Base-by-base conservation (phyloP, 306 rosid genomes). In the Gillenia trifoliata region DNA sequence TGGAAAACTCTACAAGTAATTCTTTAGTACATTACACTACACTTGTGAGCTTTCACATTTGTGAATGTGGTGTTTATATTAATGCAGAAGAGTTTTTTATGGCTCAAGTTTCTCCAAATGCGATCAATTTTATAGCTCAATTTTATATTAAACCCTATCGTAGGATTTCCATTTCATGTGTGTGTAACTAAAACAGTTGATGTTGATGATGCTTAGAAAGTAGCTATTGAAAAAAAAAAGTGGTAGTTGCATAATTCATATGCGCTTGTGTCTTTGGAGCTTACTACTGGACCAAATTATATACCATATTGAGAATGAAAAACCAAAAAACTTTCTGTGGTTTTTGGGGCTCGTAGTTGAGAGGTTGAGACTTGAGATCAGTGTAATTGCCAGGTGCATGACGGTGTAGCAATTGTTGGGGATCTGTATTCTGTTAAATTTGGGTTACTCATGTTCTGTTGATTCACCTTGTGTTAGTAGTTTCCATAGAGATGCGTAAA, bases 1-100 rank as follows among this genome's bases (percentile, higher is more conserved):
- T 69, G 92, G 68, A 80, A 86, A 88, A 82, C 87, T 91, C 57
- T 93, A 85, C 98, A 72, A 86, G 90, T 93, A 85, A 87, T 63
- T 63, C 55, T 80, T 77, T 67, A 40, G 41, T 31, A 6, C 15
- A 4, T n/a, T 71, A 26, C 29, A 15, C 41, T 38, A 56, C 25
- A 57, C 25, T 38, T 57, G 13, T 11, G 9, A 5, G 75, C 50
- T 23, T 45, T 34, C 38, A 4, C n/a, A 34, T 22, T 55, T 34
- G 33, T 62, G 66, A 62, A 6, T 8, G 15, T 8, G 7, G 38
- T 29, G 40, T 7, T 30, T 8, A 17, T 62, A 30, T 30, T 17
- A 12, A 8, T 62, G 66, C 40, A n/a, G 17, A 16, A 29, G 30
- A 30, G 36, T 34, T 64, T 64, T 64, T 10, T 4, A 20, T 20